These are phyloP conservation scores for Cladophialophora exuberans DNA, from an alignment of 2,329 filamentous ascomycete genomes.

Conservation along the genomic window DNA sequence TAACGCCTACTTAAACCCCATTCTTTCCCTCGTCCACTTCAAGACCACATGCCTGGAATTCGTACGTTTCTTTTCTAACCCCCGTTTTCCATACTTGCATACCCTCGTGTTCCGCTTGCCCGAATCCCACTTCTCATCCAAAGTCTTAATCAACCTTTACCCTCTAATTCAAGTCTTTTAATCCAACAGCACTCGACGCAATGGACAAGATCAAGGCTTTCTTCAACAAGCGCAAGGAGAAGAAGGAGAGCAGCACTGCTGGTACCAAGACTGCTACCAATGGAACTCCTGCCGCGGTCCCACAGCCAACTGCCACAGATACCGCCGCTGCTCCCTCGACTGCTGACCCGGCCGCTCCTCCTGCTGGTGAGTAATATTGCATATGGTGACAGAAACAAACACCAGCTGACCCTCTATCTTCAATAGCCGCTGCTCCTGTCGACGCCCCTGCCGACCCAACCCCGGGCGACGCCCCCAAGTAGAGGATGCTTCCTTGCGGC, in stretches of 20 bases:
- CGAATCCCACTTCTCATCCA: slow-evolving; percentile 3
- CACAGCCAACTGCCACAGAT: slow-evolving; percentile 27
- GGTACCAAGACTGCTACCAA: slow-evolving; percentile 26
- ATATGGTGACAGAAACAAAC: neutral
- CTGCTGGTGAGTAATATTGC: slow-evolving; percentile 27
- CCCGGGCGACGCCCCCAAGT: slow-evolving; percentile 22
- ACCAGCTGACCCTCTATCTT: slow-evolving; percentile 1
- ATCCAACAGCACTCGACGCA: slow-evolving; percentile 29
- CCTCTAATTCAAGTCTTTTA: slow-evolving; percentile 20
- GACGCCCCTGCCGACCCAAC: slow-evolving; percentile 25
- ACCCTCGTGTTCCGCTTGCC: neutral
- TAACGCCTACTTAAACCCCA: slow-evolving; percentile 23
- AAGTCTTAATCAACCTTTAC: neutral
- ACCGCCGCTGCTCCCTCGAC: slow-evolving; percentile 26
- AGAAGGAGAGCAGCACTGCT: slow-evolving; percentile 18
- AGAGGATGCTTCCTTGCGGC: neutral
- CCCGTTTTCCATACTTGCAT: slow-evolving; percentile 1
- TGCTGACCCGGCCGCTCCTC: slow-evolving; percentile 25
- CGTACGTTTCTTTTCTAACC: slow-evolving; percentile 28
- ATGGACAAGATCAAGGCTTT: slow-evolving; percentile 35
- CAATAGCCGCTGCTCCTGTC: slow-evolving; percentile 26
- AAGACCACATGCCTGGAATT: slow-evolving; percentile 31
- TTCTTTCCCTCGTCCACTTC: slow-evolving; percentile 13
- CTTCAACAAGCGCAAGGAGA: slow-evolving; percentile 33
- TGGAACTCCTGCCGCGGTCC: slow-evolving; percentile 15